phyloP scores from a whole-genome alignment of 1,284 basidiomycete species.

The Ustilago esculenta region DNA sequence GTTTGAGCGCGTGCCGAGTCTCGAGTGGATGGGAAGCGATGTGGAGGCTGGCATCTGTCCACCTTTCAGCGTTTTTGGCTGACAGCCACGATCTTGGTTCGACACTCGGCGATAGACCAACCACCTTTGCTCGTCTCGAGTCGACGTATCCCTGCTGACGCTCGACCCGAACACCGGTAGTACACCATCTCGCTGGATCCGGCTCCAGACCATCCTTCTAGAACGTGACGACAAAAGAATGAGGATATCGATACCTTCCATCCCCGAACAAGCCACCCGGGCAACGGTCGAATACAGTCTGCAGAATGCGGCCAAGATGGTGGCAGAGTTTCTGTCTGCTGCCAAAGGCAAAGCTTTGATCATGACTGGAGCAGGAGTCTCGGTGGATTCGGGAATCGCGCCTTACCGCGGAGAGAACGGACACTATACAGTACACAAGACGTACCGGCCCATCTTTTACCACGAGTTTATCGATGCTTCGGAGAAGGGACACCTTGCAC shows the following conservation, averaged over 20 bases:
- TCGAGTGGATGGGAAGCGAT: too few species aligned
- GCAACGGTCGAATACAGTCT: constrained; percentile 42
- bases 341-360: constrained; percentile 48
- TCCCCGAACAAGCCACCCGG: constrained; percentile 46
- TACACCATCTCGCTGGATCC: too few species aligned
- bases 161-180: too few species aligned
- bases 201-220: too few species aligned
- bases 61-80: too few species aligned
- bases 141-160: too few species aligned
- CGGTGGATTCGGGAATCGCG: constrained; percentile 65
- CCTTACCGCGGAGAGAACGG: constrained; percentile 64
- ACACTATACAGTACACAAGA: constrained; percentile 61
- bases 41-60: too few species aligned
- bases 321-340: constrained; percentile 44
- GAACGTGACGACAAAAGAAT: too few species aligned
- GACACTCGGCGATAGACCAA: too few species aligned
- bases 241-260: constrained; percentile 64
- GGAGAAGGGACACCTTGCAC: constrained; percentile 44
- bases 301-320: constrained; percentile 34
- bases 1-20: too few species aligned
- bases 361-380: constrained; percentile 63
- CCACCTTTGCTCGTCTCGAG: too few species aligned
- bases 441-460: constrained; percentile 65
- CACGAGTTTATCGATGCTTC: constrained; percentile 60
- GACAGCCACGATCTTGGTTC: too few species aligned